Percentiles rank a stretch among this genome's conserved stretches.
Conservation (phyloP, 2,329 filamentous ascomycete species). For the Sphaerulina musiva region DNA sequence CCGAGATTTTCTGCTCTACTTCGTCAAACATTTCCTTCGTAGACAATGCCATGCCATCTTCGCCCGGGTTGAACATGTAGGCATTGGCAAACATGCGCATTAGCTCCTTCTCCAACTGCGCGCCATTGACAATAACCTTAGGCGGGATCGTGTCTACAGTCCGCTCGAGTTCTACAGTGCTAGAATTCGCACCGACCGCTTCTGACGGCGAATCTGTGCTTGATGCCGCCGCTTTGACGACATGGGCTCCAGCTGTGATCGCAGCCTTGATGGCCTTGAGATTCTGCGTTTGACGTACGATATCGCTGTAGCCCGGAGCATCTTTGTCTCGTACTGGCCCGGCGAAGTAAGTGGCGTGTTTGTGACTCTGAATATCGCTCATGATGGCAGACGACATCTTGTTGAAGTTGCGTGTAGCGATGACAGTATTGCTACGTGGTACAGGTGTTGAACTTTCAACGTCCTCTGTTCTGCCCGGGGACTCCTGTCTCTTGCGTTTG, state of each 20-base stretch:
- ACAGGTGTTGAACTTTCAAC: conserved; percentile 19
- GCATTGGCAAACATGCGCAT: conserved; percentile 97
- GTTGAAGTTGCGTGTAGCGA: conserved; percentile 45
- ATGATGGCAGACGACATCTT: conserved; percentile 45
- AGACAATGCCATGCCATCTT: conserved; percentile 81
- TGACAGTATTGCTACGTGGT: conserved; percentile 32
- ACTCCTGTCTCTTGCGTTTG: conserved; percentile 40
- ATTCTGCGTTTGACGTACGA: conserved; percentile 48
- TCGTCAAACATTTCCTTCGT: conserved; percentile 84
- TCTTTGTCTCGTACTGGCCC: conserved; percentile 45
- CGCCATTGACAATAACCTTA: conserved; percentile 83
- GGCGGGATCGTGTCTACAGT: conserved; percentile 75
- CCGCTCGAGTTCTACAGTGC: conserved; percentile 56
- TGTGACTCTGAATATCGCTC: conserved; percentile 47
- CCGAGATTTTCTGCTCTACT: conserved; percentile 64
- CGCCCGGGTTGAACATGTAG: conserved; percentile 95
- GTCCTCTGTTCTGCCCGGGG: conserved; percentile 19
- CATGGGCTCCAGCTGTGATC: conserved; percentile 47
- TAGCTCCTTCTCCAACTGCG: conserved; percentile 85
- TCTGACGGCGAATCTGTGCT: conserved; percentile 51
- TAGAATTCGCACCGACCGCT: conserved; percentile 40
- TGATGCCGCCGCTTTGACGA: conserved; percentile 48
- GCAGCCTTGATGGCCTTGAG: conserved; percentile 47
- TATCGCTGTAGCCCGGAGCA: conserved; percentile 47
- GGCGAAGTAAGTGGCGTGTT: conserved; percentile 47